Conservation (phyloP, 208 protist species). For the Wallacemonas sp. region DNA sequence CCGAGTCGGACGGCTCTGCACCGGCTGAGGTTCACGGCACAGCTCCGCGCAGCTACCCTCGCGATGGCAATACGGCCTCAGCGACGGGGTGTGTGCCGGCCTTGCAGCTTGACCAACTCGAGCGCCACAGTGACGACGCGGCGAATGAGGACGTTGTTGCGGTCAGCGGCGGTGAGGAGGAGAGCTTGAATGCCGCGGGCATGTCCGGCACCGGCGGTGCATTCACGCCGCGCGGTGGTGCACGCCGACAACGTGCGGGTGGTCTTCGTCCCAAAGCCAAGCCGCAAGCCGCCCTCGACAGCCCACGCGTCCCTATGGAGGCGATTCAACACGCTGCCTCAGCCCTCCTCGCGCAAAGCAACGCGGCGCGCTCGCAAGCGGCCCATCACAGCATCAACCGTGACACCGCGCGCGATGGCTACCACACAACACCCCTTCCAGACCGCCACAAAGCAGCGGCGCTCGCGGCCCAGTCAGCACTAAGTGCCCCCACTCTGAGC, state of each 20-base stretch:
- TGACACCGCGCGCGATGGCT: not conserved
- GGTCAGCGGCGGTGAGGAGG: not conserved
- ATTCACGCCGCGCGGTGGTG: slow-evolving; percentile 13
- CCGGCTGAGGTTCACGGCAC: not conserved
- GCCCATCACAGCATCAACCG: slow-evolving; percentile 3
- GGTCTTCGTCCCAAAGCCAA: slow-evolving; percentile 79
- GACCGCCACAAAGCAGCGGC: not conserved
- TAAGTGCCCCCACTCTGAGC: not conserved
- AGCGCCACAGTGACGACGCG: not conserved
- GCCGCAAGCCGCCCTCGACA: slow-evolving; percentile 51
- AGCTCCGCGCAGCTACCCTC: not conserved
- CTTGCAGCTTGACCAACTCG: not conserved
- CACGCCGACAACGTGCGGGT: slow-evolving; percentile 18
- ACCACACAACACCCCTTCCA: not conserved
- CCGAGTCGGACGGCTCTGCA: slow-evolving; percentile 10
- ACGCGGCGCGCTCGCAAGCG: slow-evolving; percentile 8
- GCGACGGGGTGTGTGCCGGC: no score
- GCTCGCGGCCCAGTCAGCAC: not conserved
- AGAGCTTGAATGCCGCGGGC: not conserved
- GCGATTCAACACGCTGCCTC: slow-evolving; percentile 68
- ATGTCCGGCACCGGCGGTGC: not conserved
- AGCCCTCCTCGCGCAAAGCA: slow-evolving; percentile 23
- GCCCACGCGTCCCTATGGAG: slow-evolving; percentile 55
- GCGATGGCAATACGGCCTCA: no score
- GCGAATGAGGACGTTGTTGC: not conserved